Percentiles rank a stretch among this genome's conserved stretches.
Evolutionary conservation across 2,329 filamentous ascomycete species (phyloP).

Genomic region (Hymenoscyphus occultus): DNA sequence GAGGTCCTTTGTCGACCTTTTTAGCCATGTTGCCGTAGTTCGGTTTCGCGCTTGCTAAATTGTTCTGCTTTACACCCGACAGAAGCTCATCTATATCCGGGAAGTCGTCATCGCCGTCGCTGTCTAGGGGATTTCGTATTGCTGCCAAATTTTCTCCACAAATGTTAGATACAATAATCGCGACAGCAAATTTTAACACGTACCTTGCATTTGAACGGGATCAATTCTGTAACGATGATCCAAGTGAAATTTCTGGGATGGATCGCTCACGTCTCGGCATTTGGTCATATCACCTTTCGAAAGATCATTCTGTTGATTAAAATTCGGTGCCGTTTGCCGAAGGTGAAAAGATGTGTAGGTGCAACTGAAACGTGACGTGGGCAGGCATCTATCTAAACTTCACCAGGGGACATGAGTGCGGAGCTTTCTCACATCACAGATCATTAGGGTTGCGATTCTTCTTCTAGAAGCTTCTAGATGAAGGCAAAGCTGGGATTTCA

Average conservation of each 20-base stretch:
- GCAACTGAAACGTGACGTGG: too few relatives aligned
- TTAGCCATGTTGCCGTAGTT: slow-evolving; percentile 13
- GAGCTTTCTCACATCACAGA: too few relatives aligned
- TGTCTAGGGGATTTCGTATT: slow-evolving; percentile 17
- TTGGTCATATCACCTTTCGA: too few relatives aligned
- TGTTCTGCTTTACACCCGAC: slow-evolving; percentile 14
- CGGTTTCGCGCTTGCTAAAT: slow-evolving; percentile 14
- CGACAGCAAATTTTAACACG: slow-evolving; percentile 14
- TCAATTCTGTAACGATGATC: too few relatives aligned
- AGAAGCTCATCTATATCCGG: slow-evolving; percentile 16
- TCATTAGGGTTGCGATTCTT: too few relatives aligned
- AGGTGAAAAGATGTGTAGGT: slow-evolving; percentile 13
- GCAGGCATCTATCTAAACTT: too few relatives aligned
- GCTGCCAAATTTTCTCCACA: slow-evolving; percentile 15
- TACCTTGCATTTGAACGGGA: slow-evolving; percentile 18
- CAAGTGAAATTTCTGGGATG: slow-evolving; percentile 16
- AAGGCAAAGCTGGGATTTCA: too few relatives aligned
- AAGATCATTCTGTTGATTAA: slow-evolving; percentile 10
- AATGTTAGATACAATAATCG: slow-evolving; percentile 18
- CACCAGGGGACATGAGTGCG: too few relatives aligned
- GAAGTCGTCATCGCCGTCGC: slow-evolving; percentile 17
- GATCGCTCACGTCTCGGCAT: slow-evolving; percentile 10
- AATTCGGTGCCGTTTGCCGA: slow-evolving; percentile 13
- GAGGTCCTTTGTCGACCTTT: slow-evolving; percentile 16
- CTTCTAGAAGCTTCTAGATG: too few relatives aligned